Evolutionary conservation across 768 basidiomycete species (phyloP), one percentile per base, ranked within the genome.

Genomic region (Postia placenta): DNA sequence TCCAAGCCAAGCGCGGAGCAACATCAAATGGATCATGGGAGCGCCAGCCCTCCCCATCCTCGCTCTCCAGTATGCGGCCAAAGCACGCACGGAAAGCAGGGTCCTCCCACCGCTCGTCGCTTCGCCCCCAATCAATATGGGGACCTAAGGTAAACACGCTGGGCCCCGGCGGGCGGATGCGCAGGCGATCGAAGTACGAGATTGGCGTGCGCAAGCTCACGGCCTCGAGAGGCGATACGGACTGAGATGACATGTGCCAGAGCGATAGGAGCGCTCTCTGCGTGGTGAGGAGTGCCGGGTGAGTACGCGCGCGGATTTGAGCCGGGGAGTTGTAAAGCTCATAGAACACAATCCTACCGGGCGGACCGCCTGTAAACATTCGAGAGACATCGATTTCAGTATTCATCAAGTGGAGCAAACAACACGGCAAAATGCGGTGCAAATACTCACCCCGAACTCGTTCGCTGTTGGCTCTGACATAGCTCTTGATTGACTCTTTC

Each of bases 71-170:
- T 25, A 87, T 82, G 38, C 74, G 69, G 7, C 64, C 64, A 53
- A 82, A 87, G 55, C 78, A 84, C 3, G 66, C 63, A 40, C 81
- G 67, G 64, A 79, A 81, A 2, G 56, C 60, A 0, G 69, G 64
- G 60, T 87, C 82, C 65, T 85, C 80, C 83, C 82, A 85, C 11
- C 90, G 73, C 62, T 92, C 89, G n/a, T 89, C 75, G 1, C 79
- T 65, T 15, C 30, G 7, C 9, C 87, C 86, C 4, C 88, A 87
- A 75, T 71, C 68, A 26, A 62, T 49, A 52, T 85, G 81, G 11
- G 85, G 81, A 0, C 81, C 85, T 2, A 89, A 67, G 0, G 79
- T 74, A 58, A 89, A 89, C 42, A 74, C 73, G 12, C 71, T 64
- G 52, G 87, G 87, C 0, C 87, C 89, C 0, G 87, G 85, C 23